Base-by-base conservation (phyloP, 2,329 filamentous ascomycete species). In the Trichophyton mentagrophytes region DNA sequence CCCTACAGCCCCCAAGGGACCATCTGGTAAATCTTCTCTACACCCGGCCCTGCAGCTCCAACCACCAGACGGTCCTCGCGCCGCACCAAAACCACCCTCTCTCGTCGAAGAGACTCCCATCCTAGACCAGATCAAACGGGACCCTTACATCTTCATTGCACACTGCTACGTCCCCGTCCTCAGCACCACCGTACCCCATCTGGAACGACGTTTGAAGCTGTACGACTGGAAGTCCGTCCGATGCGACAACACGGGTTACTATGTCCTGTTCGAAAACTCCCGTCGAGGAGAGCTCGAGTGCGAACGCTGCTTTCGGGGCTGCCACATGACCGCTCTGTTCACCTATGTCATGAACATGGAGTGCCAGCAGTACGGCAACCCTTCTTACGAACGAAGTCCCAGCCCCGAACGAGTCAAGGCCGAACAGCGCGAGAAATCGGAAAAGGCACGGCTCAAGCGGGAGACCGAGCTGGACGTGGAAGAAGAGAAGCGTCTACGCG, bases 291-390 rank as follows among this genome's bases (percentile, higher is more conserved):
- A 90, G 67, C 80, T 85, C 60, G 90, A 96, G 73, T 86, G 90
- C 0, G 86, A 89, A 66, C 82, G 88, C 64, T 96, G 91, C 70
- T 91, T 84, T 72, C 80, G 83, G 60, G 82, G 85, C 58, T 90
- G 88, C 65, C 86, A 96, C 70, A 86, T 88, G 71, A 86, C 87
- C 49, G 82, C 88, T 4, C 83, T 99, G 64, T 99, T 99, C 76
- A 96, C 88, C 1, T 97, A 97, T 67, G 81, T 82, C 63, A 92
- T 99, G 88, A 83, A 85, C 51, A 95, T 99, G 90, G 87, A 92
- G 70, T 85, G 90, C 61, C 87, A 87, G 65, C 80, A 82, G 64
- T 84, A 85, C 67, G 84, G 85, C 46, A 85, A 85, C 67, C 82
- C 83, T 11, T 79, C 83, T 65, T 85, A 85, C 67, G 79, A 83